These are phyloP conservation scores for Pyrus pyrifolia DNA, from an alignment of 306 rosid genomes.

Conservation along the genomic window DNA sequence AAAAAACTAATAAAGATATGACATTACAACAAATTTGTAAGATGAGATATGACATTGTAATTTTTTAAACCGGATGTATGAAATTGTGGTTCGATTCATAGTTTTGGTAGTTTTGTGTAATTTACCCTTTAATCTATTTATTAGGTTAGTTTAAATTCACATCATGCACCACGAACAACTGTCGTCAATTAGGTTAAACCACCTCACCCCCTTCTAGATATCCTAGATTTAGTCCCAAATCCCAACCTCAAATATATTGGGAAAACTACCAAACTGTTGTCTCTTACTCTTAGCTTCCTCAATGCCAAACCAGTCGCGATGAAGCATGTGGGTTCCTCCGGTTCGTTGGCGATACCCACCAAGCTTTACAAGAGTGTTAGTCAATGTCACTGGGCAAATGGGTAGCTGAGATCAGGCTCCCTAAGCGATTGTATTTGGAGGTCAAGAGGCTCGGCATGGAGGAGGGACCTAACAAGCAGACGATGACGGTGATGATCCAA, in stretches of 20 bases:
- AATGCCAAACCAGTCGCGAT: slow-evolving; percentile 47
- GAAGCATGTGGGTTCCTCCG: slow-evolving; percentile 44
- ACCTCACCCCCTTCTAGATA: slow-evolving; percentile 60
- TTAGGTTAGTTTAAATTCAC: no score
- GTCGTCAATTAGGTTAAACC: slow-evolving; percentile 47
- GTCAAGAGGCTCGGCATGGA: slow-evolving; percentile 72
- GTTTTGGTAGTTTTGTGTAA: no score
- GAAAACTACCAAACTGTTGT: background rate
- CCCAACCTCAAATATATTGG: background rate
- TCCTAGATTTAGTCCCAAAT: slow-evolving; percentile 49
- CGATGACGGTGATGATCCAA: no score
- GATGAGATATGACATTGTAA: no score
- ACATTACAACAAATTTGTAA: no score
- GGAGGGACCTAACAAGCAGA: slow-evolving; percentile 53
- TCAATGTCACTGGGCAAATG: slow-evolving; percentile 94
- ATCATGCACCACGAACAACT: slow-evolving; percentile 4
- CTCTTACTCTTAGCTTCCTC: slow-evolving; percentile 28
- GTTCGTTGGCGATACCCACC: slow-evolving; percentile 47
- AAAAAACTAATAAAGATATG: no score
- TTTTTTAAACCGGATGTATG: no score
- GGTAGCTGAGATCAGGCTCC: slow-evolving; percentile 91
- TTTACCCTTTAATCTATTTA: no score
- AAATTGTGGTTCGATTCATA: no score
- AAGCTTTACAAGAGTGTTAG: slow-evolving; percentile 91
- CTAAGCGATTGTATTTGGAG: slow-evolving; percentile 33